Percentiles rank a stretch among this genome's conserved stretches.
Evolutionary conservation across 495 filamentous ascomycete genomes (phyloP).

Genomic region (Neurospora pannonica): DNA sequence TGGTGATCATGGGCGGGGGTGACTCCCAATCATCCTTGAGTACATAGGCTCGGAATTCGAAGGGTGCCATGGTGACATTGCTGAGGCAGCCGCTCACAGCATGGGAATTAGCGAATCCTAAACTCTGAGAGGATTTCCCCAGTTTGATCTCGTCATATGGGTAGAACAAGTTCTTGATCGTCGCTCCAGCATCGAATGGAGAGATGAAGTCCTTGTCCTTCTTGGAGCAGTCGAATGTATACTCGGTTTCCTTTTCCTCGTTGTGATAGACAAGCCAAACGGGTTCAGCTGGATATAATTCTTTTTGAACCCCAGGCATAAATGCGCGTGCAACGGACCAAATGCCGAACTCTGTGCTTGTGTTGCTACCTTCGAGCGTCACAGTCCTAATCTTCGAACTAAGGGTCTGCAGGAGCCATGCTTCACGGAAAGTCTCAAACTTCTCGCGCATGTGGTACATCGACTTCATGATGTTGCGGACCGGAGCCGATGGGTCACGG

Average conservation of each 20-base stretch:
- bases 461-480: constrained; percentile 51
- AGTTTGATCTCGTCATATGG: constrained; percentile 54
- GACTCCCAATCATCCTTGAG: constrained; percentile 45
- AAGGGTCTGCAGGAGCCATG: constrained; percentile 43
- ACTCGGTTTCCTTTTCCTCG: constrained; percentile 48
- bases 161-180: constrained; percentile 59
- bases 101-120: constrained; percentile 7
- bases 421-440: constrained; percentile 47
- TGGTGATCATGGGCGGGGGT: constrained; percentile 53
- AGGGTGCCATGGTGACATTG: constrained; percentile 43
- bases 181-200: constrained; percentile 45
- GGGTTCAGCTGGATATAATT: constrained; percentile 51
- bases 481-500: constrained; percentile 35
- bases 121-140: constrained; percentile 15
- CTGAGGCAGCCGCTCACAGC: constrained; percentile 47
- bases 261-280: constrained; percentile 62
- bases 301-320: constrained; percentile 41
- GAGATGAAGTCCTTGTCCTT: constrained; percentile 41
- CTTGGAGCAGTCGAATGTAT: constrained; percentile 49
- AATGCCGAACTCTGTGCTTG: constrained; percentile 54
- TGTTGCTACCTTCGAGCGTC: constrained; percentile 26
- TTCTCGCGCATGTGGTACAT: constrained; percentile 54
- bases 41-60: constrained; percentile 54
- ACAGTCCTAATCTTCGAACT: neutral
- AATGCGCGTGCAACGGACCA: constrained; percentile 32